Percentiles rank a stretch among this genome's conserved stretches.
Evolutionary conservation across 202 grass and related monocot genomes (phyloP).

Genomic region (Saccharum hybrid): DNA sequence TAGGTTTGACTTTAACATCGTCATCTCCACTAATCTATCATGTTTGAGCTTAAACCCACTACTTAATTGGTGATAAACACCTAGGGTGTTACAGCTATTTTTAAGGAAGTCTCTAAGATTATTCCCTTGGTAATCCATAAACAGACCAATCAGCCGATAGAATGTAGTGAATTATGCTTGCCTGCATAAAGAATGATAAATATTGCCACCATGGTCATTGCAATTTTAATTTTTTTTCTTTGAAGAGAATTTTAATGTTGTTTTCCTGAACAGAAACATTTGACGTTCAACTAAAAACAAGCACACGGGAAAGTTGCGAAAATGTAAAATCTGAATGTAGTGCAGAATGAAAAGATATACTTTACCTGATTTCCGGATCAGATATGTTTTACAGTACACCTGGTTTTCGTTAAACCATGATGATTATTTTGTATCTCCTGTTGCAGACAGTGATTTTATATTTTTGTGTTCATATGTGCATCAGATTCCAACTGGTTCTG

Average conservation of each 20-base stretch:
- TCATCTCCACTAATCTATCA: no score
- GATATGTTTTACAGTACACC: neutral
- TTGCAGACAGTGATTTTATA: neutral
- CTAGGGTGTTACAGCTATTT: no score
- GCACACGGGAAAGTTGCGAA: neutral
- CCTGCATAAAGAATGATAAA: neutral
- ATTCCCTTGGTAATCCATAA: conserved; percentile 13
- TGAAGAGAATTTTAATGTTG: no score
- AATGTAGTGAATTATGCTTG: neutral
- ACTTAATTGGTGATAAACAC: no score
- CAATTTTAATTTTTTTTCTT: no score
- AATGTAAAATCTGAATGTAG: neutral
- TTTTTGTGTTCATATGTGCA: neutral
- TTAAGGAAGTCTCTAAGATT: conserved; percentile 3
- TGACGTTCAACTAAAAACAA: neutral
- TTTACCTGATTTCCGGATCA: neutral
- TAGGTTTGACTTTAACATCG: no score
- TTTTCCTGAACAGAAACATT: neutral
- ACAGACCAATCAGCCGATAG: neutral
- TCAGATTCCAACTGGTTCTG: neutral
- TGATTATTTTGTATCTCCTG: neutral
- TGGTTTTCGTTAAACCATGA: neutral
- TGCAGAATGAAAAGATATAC: neutral
- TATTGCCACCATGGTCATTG: no score
- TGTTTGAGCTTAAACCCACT: no score